Evolutionary conservation across 495 filamentous ascomycete species (phyloP).

Genomic region (Daldinia vernicosa): DNA sequence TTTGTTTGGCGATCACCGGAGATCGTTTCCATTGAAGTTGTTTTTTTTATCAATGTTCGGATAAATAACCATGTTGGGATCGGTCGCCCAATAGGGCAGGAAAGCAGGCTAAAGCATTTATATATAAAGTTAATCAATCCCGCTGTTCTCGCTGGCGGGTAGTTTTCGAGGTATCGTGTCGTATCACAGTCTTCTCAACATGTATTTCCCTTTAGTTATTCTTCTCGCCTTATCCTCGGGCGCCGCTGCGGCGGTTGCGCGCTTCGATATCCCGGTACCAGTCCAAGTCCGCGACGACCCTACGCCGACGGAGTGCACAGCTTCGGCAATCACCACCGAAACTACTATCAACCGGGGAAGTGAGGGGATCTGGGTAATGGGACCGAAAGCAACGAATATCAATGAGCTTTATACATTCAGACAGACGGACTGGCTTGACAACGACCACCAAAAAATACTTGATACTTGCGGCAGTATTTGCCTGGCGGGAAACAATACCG

Average conservation of each 20-base stretch:
- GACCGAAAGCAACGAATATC: conserved; percentile 21
- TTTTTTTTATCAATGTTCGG: conserved; percentile 23
- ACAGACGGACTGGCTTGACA: conserved; percentile 38
- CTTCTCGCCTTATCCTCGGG: conserved; percentile 24
- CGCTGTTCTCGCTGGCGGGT: conserved; percentile 2
- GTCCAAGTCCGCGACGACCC: conserved; percentile 28
- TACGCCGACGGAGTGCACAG: conserved; percentile 32
- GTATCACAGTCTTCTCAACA: not conserved
- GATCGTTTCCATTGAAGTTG: conserved; percentile 7
- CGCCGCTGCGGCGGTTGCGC: conserved; percentile 17
- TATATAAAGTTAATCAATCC: conserved; percentile 23
- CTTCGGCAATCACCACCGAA: conserved; percentile 28
- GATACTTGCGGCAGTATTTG: conserved; percentile 34
- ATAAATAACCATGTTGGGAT: conserved; percentile 31
- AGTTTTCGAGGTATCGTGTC: not conserved
- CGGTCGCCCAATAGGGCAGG: conserved; percentile 23
- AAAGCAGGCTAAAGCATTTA: conserved; percentile 12
- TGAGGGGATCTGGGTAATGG: conserved; percentile 39
- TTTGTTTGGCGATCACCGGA: conserved; percentile 19
- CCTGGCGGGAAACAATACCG: conserved; percentile 33
- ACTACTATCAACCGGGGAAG: conserved; percentile 37
- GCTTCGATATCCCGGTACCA: conserved; percentile 34
- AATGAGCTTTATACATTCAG: conserved; percentile 30
- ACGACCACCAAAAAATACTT: conserved; percentile 33
- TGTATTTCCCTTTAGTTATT: conserved; percentile 20